A percentile compares a stretch with the other conserved stretches of the same genome.
Conservation (phyloP, 2,329 filamentous ascomycete genomes). For the Grosmannia huntii region DNA sequence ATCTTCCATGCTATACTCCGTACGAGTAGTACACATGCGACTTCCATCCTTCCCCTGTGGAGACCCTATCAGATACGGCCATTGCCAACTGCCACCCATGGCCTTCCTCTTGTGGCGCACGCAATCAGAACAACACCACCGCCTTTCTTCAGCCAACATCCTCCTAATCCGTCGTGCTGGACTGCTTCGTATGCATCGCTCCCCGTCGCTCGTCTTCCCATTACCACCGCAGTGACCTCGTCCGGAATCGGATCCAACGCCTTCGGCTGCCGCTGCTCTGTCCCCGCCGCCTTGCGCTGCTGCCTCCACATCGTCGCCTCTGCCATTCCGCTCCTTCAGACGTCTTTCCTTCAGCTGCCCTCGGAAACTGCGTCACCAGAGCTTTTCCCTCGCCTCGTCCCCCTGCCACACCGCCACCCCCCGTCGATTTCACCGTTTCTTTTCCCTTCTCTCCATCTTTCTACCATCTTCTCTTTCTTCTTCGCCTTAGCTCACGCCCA, state of each 20-base stretch:
- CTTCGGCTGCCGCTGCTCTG: neutral
- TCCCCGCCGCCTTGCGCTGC: neutral
- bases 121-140: neutral
- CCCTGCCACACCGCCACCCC: neutral
- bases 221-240: too few species aligned
- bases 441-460: neutral
- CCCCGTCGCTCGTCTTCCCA: neutral
- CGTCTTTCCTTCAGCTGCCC: neutral
- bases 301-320: neutral
- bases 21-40: too few species aligned
- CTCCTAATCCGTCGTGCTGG: neutral
- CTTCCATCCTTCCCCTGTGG: neutral
- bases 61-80: slow-evolving; percentile 2
- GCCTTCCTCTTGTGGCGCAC: neutral
- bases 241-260: too few species aligned
- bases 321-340: too few species aligned
- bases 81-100: neutral
- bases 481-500: neutral
- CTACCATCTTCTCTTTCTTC: neutral
- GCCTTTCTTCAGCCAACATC: neutral
- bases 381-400: neutral
- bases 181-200: neutral
- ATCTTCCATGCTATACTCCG: too few species aligned
- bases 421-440: neutral
- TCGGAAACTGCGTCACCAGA: neutral